Percentiles rank a stretch among this genome's conserved stretches.
Evolutionary conservation across 2,329 filamentous ascomycete species (phyloP).

Genomic region (Sclerotinia glacialis): DNA sequence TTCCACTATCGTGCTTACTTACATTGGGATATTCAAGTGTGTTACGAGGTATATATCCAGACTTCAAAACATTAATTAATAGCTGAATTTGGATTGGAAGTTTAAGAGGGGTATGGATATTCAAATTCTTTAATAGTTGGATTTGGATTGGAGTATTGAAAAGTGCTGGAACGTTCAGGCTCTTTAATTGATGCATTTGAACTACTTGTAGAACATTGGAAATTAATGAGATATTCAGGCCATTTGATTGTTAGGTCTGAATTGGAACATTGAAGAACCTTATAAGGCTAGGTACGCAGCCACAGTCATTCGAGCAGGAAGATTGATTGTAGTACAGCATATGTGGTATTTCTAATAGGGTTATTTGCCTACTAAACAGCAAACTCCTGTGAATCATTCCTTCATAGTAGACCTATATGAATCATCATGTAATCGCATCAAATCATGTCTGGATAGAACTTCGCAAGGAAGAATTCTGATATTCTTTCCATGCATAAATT

Average conservation of each 20-base stretch:
- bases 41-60: no score
- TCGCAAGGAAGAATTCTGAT: neutral
- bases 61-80: no score
- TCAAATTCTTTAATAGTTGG: no score
- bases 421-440: neutral
- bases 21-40: no score
- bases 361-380: neutral
- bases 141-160: neutral
- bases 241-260: neutral
- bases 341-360: slow-evolving; percentile 1
- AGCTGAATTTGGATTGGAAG: no score
- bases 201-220: no score
- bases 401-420: neutral
- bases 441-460: neutral
- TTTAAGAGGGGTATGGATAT: no score
- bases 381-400: neutral
- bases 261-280: neutral
- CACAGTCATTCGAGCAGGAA: neutral
- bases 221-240: neutral
- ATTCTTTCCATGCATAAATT: neutral
- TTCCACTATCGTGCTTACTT: no score
- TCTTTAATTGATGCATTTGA: neutral
- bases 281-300: neutral
- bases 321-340: neutral
- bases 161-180: neutral